A percentile compares a stretch with the other conserved stretches of the same genome.
Evolutionary conservation across 2,329 filamentous ascomycete genomes (phyloP).

Genomic region (Eutypella sp.): DNA sequence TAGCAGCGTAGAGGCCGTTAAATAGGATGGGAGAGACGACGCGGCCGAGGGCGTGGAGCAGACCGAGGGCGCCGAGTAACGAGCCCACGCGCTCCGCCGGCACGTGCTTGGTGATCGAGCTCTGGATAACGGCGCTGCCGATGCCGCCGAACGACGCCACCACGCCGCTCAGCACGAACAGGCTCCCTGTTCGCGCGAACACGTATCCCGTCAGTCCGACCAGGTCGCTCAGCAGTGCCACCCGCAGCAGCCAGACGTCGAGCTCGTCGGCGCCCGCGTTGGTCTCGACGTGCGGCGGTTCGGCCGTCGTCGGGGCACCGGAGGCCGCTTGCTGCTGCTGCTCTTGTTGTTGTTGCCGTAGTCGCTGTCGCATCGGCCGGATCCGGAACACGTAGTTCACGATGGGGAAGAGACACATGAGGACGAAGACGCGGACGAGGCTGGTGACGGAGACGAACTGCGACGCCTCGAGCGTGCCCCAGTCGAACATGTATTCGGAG

Average conservation of each 20-base stretch:
- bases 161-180: constrained; percentile 70
- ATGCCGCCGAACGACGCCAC: constrained; percentile 77
- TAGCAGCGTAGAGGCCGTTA: constrained; percentile 79
- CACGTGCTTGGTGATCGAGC: constrained; percentile 84
- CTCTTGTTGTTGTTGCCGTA: constrained; percentile 20
- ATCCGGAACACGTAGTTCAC: constrained; percentile 71
- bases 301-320: constrained; percentile 27
- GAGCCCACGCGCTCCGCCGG: constrained; percentile 76
- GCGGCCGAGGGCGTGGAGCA: constrained; percentile 77
- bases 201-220: constrained; percentile 73
- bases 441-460: constrained; percentile 79
- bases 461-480: constrained; percentile 76
- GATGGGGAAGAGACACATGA: constrained; percentile 70
- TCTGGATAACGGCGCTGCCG: constrained; percentile 78
- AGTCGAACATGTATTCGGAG: constrained; percentile 71
- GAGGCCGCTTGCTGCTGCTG: not conserved
- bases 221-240: constrained; percentile 71
- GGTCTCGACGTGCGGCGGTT: constrained; percentile 31
- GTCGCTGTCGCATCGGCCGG: constrained; percentile 40
- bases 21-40: constrained; percentile 78
- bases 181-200: constrained; percentile 51
- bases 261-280: constrained; percentile 70
- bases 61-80: constrained; percentile 80
- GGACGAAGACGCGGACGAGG: constrained; percentile 65
- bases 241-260: constrained; percentile 72